phyloP scores from a whole-genome alignment of 2,329 filamentous ascomycete genomes.

The Magnaporthiopsis incrustans region DNA sequence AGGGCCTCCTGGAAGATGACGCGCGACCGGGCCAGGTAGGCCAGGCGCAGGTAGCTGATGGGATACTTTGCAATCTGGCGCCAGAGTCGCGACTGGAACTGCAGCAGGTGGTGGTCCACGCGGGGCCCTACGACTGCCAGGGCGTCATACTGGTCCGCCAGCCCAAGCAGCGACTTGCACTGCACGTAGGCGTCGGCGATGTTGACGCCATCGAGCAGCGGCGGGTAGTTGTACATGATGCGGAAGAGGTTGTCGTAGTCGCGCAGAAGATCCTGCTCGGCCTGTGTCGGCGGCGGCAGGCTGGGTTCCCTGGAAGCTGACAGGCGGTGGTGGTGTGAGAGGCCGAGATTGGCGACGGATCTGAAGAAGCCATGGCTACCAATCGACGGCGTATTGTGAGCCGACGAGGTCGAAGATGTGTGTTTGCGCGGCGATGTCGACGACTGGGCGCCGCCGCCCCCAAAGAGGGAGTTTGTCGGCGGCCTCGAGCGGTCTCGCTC shows the following conservation, averaged over 20 bases:
- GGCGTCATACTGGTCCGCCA: constrained; percentile 94
- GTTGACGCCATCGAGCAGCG: constrained; percentile 72
- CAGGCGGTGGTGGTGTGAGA: constrained; percentile 36
- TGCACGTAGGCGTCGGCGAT: constrained; percentile 90
- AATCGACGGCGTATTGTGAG: constrained; percentile 20
- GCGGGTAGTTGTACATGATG: constrained; percentile 90
- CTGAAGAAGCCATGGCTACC: constrained; percentile 62
- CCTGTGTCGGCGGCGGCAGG: constrained; percentile 40
- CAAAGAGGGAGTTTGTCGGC: constrained; percentile 45
- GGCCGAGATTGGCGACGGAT: constrained; percentile 71
- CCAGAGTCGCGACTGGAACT: constrained; percentile 86
- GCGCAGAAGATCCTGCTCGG: constrained; percentile 69
- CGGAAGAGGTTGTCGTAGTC: constrained; percentile 96
- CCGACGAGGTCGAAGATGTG: constrained; percentile 47
- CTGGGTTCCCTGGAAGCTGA: constrained; percentile 21
- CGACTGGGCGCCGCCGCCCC: constrained; percentile 40
- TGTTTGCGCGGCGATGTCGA: constrained; percentile 32
- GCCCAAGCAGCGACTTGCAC: constrained; percentile 78
- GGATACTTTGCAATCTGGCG: constrained; percentile 97
- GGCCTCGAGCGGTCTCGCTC: constrained; percentile 1
- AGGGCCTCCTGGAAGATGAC: constrained; percentile 82
- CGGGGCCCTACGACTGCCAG: constrained; percentile 79
- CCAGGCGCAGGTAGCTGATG: constrained; percentile 82
- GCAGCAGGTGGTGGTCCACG: constrained; percentile 87
- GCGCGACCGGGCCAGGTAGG: constrained; percentile 75